phyloP scores from a whole-genome alignment of 2,329 filamentous ascomycete genomes.

The Ophiostoma pallidulum region DNA sequence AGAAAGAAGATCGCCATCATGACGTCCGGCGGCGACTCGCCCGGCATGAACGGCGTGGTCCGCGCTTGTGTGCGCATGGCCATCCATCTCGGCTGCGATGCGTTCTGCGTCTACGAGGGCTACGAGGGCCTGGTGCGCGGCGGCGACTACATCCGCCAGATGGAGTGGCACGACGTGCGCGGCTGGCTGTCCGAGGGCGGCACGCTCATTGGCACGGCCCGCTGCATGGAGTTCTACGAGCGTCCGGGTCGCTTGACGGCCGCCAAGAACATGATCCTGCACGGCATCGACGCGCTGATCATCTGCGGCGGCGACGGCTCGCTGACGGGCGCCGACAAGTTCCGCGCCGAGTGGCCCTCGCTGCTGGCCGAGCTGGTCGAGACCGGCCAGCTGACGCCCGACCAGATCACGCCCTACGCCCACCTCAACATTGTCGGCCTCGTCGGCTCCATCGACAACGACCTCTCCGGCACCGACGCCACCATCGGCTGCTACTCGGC shows the following conservation, averaged over 20 bases:
- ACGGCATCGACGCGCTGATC: conserved; percentile 90
- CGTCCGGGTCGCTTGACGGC: conserved; percentile 72
- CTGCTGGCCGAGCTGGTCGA: conserved; percentile 76
- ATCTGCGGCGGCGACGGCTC: conserved; percentile 97
- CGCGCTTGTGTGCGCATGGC: conserved; percentile 86
- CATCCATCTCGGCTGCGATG: conserved; percentile 72
- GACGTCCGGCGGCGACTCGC: conserved; percentile 90
- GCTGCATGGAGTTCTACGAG: conserved; percentile 88
- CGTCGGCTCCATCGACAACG: conserved; percentile 97
- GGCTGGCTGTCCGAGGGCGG: conserved; percentile 91
- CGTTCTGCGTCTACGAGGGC: conserved; percentile 80
- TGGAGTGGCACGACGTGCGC: conserved; percentile 88
- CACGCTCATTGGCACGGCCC: conserved; percentile 89
- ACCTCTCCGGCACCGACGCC: conserved; percentile 92
- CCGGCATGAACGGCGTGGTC: conserved; percentile 89
- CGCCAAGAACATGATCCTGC: conserved; percentile 87
- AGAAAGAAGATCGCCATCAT: conserved; percentile 75
- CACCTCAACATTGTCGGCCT: conserved; percentile 93
- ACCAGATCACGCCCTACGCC: conserved; percentile 66
- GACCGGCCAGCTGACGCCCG: conserved; percentile 57
- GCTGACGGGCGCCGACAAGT: conserved; percentile 88
- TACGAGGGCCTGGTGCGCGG: conserved; percentile 92
- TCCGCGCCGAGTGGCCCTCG: conserved; percentile 84
- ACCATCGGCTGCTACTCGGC: conserved; percentile 97
- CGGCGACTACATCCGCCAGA: conserved; percentile 76